Percentiles rank a stretch among this genome's conserved stretches.
These are phyloP conservation scores for Gnomoniopsis sp. DNA, from an alignment of 2,329 filamentous ascomycete species.

Conservation along the genomic window DNA sequence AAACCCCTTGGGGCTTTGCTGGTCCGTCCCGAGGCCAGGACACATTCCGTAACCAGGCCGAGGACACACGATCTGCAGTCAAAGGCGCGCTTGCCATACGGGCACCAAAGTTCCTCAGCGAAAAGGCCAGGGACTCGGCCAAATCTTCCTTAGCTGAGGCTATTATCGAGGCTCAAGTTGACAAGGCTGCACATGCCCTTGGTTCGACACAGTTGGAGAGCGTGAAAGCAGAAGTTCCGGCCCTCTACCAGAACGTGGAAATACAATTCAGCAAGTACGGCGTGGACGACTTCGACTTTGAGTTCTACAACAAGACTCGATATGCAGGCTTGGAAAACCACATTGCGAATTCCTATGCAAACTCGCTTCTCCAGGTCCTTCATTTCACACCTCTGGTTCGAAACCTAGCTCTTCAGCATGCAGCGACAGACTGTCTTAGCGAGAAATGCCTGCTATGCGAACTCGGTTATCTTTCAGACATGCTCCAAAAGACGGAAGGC, in stretches of 20 bases:
- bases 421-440: constrained; percentile 76
- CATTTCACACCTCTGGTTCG: constrained; percentile 85
- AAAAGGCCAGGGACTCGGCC: constrained; percentile 73
- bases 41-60: constrained; percentile 74
- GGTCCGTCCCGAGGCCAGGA: constrained; percentile 69
- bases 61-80: constrained; percentile 66
- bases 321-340: constrained; percentile 95
- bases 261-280: constrained; percentile 99
- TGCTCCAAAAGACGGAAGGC: constrained; percentile 93
- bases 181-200: constrained; percentile 62
- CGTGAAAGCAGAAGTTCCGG: constrained; percentile 75
- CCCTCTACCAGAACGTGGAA: constrained; percentile 89
- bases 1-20: constrained; percentile 72
- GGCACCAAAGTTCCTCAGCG: constrained; percentile 90
- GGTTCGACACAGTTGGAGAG: constrained; percentile 69
- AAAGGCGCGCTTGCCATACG: constrained; percentile 61
- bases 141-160: constrained; percentile 41
- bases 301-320: constrained; percentile 91
- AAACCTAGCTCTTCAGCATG: constrained; percentile 85
- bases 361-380: constrained; percentile 85
- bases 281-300: constrained; percentile 98
- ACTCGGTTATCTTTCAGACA: constrained; percentile 92
- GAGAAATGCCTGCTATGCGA: constrained; percentile 90
- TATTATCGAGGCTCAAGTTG: constrained; percentile 39
- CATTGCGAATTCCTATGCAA: constrained; percentile 95